phyloP scores from a whole-genome alignment of 345 rosid species.

The Pugionium dolabratum region DNA sequence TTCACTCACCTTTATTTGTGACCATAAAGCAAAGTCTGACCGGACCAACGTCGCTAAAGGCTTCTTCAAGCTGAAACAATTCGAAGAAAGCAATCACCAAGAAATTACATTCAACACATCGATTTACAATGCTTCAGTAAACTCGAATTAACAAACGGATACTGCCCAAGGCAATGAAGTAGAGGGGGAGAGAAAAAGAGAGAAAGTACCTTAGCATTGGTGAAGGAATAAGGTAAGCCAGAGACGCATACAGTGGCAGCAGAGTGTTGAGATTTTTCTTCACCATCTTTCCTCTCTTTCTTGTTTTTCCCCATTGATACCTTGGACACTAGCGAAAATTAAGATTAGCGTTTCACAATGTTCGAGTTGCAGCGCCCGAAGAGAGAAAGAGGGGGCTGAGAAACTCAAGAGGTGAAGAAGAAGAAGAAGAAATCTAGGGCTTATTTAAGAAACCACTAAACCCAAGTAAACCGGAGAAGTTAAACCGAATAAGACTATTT shows the following conservation, averaged over 20 bases:
- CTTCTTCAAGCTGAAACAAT: slow-evolving; percentile 72
- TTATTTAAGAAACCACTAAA: slow-evolving; percentile 20
- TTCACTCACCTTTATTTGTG: slow-evolving; percentile 63
- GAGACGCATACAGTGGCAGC: slow-evolving; percentile 75
- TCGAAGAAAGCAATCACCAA: background rate
- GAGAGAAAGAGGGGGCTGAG: background rate
- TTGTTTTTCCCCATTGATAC: slow-evolving; percentile 50
- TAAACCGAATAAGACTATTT: background rate
- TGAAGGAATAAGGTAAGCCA: slow-evolving; percentile 81
- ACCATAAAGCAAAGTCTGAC: slow-evolving; percentile 89
- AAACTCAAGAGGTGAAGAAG: background rate
- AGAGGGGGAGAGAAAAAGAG: background rate
- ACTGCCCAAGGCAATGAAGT: background rate
- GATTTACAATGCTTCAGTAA: background rate
- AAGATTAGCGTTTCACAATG: slow-evolving; percentile 5
- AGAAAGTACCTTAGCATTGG: slow-evolving; percentile 68
- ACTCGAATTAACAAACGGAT: background rate
- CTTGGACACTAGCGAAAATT: background rate
- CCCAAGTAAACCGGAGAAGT: slow-evolving; percentile 11
- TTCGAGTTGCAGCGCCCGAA: slow-evolving; percentile 20
- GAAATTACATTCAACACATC: background rate
- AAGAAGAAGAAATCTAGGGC: slow-evolving; percentile 25
- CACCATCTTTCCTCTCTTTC: slow-evolving; percentile 48
- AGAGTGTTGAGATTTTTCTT: slow-evolving; percentile 56
- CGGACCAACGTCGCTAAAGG: slow-evolving; percentile 90